phyloP scores from a whole-genome alignment of 306 rosid species.

The Hylodesmum podocarpum region DNA sequence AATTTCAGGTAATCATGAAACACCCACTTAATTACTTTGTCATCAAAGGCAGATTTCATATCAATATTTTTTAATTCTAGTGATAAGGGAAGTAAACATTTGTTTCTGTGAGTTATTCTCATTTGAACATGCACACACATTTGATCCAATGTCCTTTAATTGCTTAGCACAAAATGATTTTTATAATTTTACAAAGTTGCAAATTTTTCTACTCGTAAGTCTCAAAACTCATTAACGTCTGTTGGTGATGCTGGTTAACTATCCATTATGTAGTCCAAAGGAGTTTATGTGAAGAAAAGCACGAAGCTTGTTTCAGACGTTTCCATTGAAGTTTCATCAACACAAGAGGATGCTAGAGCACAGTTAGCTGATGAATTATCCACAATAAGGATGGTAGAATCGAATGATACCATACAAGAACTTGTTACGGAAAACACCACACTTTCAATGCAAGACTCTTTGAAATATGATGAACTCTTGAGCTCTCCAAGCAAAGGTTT shows the following conservation, averaged over 20 bases:
- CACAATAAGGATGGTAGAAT: conserved; percentile 65
- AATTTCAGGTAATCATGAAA: conserved; percentile 48
- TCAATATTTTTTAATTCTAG: not conserved
- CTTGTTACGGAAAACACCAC: conserved; percentile 26
- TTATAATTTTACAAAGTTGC: not conserved
- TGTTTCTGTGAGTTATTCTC: not conserved
- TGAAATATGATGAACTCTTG: conserved; percentile 32
- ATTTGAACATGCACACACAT: not conserved
- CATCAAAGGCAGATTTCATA: not conserved
- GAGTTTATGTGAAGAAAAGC: conserved; percentile 42
- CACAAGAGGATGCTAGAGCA: conserved; percentile 57
- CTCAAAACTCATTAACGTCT: not conserved
- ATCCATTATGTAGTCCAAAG: conserved; percentile 42
- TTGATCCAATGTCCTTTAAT: not conserved
- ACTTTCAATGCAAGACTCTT: conserved; percentile 37
- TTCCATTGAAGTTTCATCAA: conserved; percentile 35
- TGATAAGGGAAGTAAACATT: not conserved
- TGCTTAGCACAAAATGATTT: not conserved
- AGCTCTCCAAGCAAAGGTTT: conserved; percentile 56
- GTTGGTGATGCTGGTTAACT: conserved; percentile 37
- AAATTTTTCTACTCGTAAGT: not conserved
- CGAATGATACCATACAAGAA: conserved; percentile 37
- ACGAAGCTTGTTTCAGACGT: conserved; percentile 36
- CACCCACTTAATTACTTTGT: not conserved
- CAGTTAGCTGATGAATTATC: conserved; percentile 72